A percentile compares a stretch with the other conserved stretches of the same genome.
phyloP scores from a whole-genome alignment of 495 filamentous ascomycete genomes.

The Recurvomyces mirabilis region DNA sequence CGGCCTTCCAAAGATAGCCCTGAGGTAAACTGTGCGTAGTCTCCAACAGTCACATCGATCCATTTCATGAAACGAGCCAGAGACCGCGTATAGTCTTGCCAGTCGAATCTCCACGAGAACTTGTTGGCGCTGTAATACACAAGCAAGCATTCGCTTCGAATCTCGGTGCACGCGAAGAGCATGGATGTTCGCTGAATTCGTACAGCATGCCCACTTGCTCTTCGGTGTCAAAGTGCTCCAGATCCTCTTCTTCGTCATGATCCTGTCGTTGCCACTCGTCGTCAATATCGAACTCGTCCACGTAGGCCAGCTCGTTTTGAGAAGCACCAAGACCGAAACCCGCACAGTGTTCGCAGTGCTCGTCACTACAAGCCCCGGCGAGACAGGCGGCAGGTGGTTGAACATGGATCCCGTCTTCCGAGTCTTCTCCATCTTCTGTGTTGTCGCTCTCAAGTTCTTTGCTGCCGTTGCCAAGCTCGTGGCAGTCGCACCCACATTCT shows the following conservation, averaged over 20 bases:
- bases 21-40: neutral
- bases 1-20: neutral
- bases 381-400: neutral
- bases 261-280: neutral
- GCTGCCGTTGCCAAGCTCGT: too few relatives aligned
- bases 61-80: too few relatives aligned
- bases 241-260: neutral
- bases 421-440: too few relatives aligned
- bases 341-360: neutral
- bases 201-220: conserved; percentile 7
- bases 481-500: neutral
- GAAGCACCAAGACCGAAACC: neutral
- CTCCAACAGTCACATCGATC: too few relatives aligned
- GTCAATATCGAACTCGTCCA: neutral
- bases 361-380: neutral
- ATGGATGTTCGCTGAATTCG: neutral
- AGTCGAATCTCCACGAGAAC: conserved; percentile 2
- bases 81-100: neutral
- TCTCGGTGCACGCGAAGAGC: neutral
- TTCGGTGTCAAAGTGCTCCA: neutral
- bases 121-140: neutral
- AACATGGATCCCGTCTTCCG: neutral
- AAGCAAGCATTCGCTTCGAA: neutral
- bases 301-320: neutral
- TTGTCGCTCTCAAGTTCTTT: too few relatives aligned